Evolutionary conservation across 495 filamentous ascomycete genomes (phyloP).

Genomic region (Penicillium tannophilum): DNA sequence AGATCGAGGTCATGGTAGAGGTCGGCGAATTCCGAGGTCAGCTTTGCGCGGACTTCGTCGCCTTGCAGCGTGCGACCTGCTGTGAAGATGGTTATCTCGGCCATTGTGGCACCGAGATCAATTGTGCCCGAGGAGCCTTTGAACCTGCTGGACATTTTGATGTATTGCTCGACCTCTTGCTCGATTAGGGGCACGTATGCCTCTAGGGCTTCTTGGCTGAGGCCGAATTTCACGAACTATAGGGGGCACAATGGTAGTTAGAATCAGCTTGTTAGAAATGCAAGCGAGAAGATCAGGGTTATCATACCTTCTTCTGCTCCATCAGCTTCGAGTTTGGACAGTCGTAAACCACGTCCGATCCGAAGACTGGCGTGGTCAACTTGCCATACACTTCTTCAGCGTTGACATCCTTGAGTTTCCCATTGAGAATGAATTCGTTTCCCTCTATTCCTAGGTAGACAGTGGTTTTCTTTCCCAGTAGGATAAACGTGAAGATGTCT

Average conservation of each 20-base stretch:
- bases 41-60: slow-evolving; percentile 73
- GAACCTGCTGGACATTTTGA: slow-evolving; percentile 66
- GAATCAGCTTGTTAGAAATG: not conserved
- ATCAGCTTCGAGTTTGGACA: slow-evolving; percentile 84
- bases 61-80: slow-evolving; percentile 80
- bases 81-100: slow-evolving; percentile 84
- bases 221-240: slow-evolving; percentile 83
- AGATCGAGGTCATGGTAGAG: slow-evolving; percentile 83
- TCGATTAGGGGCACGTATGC: slow-evolving; percentile 78
- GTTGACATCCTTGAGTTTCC: slow-evolving; percentile 77
- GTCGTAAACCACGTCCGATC: slow-evolving; percentile 84
- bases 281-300: not conserved
- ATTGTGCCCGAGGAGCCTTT: slow-evolving; percentile 65
- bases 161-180: slow-evolving; percentile 69
- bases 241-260: not conserved
- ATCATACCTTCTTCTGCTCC: slow-evolving; percentile 71
- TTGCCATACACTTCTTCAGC: slow-evolving; percentile 82
- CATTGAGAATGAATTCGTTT: slow-evolving; percentile 87
- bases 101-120: slow-evolving; percentile 70
- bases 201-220: slow-evolving; percentile 74
- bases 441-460: slow-evolving; percentile 76
- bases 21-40: slow-evolving; percentile 65
- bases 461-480: slow-evolving; percentile 75
- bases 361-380: slow-evolving; percentile 84
- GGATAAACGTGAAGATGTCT: slow-evolving; percentile 78